Percentiles rank a stretch among this genome's conserved stretches.
Evolutionary conservation across 805 yeast genomes (phyloP).

Genomic region (Myxozyma kluyveri): DNA sequence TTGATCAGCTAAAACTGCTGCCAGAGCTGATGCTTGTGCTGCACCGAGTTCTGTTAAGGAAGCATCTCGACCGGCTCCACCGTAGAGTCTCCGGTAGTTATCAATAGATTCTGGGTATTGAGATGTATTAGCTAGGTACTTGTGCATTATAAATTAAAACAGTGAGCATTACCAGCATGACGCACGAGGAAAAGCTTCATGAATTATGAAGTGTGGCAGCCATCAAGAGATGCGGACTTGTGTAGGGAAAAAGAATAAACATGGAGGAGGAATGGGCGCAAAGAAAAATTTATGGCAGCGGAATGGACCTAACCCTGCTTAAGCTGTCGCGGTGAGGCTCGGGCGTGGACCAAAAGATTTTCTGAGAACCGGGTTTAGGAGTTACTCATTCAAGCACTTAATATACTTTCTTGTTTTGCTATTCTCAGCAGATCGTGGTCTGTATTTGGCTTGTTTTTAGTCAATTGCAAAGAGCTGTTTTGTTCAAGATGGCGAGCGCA

Average conservation of each 20-base stretch:
- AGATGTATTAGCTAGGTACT: background rate
- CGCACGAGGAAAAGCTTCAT: constrained; percentile 21
- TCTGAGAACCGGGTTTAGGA: too few species aligned
- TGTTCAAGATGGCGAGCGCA: too few species aligned
- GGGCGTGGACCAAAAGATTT: too few species aligned
- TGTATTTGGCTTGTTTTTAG: too few species aligned
- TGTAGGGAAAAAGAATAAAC: background rate
- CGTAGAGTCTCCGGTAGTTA: constrained; percentile 17
- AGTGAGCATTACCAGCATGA: constrained; percentile 24
- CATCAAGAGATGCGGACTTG: background rate
- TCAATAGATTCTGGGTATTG: constrained; percentile 21
- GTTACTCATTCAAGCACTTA: too few species aligned
- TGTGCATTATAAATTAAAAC: too few species aligned
- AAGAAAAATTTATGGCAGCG: background rate
- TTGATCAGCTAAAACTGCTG: background rate
- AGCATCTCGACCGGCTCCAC: constrained; percentile 23
- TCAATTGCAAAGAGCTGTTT: too few species aligned
- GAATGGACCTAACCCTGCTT: too few species aligned
- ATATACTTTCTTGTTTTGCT: too few species aligned
- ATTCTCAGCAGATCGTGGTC: too few species aligned
- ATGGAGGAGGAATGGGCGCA: background rate
- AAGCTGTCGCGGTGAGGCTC: too few species aligned
- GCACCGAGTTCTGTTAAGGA: constrained; percentile 22
- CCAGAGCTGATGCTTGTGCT: constrained; percentile 19
- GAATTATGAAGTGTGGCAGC: too few species aligned